Base-by-base conservation (phyloP, 2,329 filamentous ascomycete genomes). In the Trichophyton verrucosum region DNA sequence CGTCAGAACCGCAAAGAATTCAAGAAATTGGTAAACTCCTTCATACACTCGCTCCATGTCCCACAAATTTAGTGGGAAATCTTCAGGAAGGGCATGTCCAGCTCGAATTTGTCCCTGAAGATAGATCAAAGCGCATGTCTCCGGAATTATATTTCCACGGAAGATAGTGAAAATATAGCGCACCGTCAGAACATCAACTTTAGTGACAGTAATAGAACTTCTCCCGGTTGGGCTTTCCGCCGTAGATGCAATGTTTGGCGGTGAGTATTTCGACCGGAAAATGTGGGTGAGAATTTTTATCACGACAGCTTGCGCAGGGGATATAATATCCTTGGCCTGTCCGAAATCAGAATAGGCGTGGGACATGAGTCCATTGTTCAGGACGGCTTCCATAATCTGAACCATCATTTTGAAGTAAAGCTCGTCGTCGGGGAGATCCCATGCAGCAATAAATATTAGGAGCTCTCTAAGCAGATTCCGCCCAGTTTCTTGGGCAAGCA, bases 41-140 rank as follows among this genome's bases (percentile, higher is more conserved):
- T 97, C 92, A 72, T 95, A 96, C 62, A 95, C 92, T 13, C 92
- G 85, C 72, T 97, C 92, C 87, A 97, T 95, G 68, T 97, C 92
- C 92, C 92, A 97, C 55, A 91, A 82, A 68, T 97, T 95, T 1
- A 96, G 85, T 0, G 92, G 92, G 68, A 96, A 97, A 68, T 96
- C 91, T 64, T 89, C 85, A 0, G 89, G 85, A 63, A 92, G 83
- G 15, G 86, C 84, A 61, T 85, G 81, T 36, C 86, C 85, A 46
- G 86, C 85, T 47, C 89, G 86, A 38, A 96, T 95, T 70, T 96
- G 88, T 15, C 89, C 89, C 75, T 97, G 92, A 2, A 96, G 81
- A 69, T 94, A 90, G 76, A 97, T 96, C 42, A 96, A 79, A n/a
- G 91, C 91, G 60, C 91, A 89, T 15, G 91, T 96, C 70, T 96